Evolutionary conservation across 176 grass and related monocot genomes (phyloP), one percentile per base, ranked within the genome.

Genomic region (Leersia perrieri): DNA sequence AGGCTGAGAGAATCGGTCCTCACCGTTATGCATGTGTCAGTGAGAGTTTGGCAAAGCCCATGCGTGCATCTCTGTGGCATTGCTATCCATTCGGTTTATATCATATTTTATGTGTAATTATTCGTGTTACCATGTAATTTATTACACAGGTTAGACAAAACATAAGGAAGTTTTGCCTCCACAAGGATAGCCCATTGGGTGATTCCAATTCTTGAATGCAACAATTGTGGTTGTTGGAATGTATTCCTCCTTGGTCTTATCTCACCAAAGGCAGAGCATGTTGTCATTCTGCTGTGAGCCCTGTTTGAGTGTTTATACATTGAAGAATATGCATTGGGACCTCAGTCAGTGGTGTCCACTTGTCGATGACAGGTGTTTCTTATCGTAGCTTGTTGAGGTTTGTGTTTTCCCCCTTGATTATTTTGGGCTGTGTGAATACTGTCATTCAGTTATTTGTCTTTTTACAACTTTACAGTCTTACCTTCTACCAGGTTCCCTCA

Each of bases 291-390:
- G 38, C 83, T 99, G 72, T 99, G 97, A 96, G 35, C 97, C 97
- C n/a, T 99, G 97, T 75, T 75, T 99, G 87, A 99, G 81, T 87
- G 97, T 99, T 65, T 93, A 99, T 87, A 93, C 93, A 57, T 85
- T 96, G 66, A 99, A 99, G 82, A 93, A 96, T 63, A 99, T 96
- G 97, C 93, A 96, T 74, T 99, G 97, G 97, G 97, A 99, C 84
- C 85, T 99, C 42, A 96, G 90, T 78, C 97, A 99, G 70, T 99
- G 97, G 97, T 96, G 91, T 60, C 97, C 97, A 72, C 97, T 99
- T 82, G 96, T 99, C 70, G 97, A 99, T 14, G 97, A 99, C 69
- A 90, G 97, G 25, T 99, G 97, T 78, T 99, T 99, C 75, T 82
- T 99, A 51, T 80, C 88, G 53, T 99, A 93, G 97, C 97, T 99